Base-by-base conservation (phyloP, 169 alveolate species). In the Plasmodium inui region DNA sequence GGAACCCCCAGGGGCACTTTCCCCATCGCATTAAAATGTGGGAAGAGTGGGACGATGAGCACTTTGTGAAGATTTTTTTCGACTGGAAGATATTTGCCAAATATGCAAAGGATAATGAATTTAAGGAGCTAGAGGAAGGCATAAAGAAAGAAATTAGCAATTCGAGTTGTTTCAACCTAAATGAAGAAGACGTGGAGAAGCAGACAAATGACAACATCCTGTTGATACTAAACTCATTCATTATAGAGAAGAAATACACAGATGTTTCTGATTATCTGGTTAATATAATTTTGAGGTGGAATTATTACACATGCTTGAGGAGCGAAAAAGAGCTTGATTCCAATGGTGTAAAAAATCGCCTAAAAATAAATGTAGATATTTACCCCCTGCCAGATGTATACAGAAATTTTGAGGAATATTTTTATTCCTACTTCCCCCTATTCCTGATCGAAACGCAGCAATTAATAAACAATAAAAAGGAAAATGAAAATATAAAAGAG, bases 381-480 rank as follows among this genome's bases (percentile, higher is more conserved):
- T 41, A 32, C 34, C 22, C 78, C 2, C 37, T 80, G 9, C 94
- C 94, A 17, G 82, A 67, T 61, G 74, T 78, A 71, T 89, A 67
- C 39, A 78, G 72, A 50, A 79, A 32, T 81, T 89, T 89, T 81
- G 84, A 81, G 53, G 94, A 89, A 89, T 89, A 89, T 73, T 89
- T 89, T 53, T 80, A 80, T 57, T 32, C 90, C 0, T 89, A 89
- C 32, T 89, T 89, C 46, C 94, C 94, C 2, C 34, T 89, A 79
- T 89, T 80, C 50, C 73, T 89, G 46, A 81, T 89, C n/a, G 94
- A 89, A 89, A 89, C 94, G 30, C 94, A 89, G 28, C 94, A 89
- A 70, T 67, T 89, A 80, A 80, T 89, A 89, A 89, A 89, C 55
- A 78, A 80, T 79, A 89, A 89, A 55, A 89, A 89, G 82, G 89